These are phyloP conservation scores for Tranzscheliella williamsii DNA, from an alignment of 1,284 basidiomycete genomes.

Conservation along the genomic window DNA sequence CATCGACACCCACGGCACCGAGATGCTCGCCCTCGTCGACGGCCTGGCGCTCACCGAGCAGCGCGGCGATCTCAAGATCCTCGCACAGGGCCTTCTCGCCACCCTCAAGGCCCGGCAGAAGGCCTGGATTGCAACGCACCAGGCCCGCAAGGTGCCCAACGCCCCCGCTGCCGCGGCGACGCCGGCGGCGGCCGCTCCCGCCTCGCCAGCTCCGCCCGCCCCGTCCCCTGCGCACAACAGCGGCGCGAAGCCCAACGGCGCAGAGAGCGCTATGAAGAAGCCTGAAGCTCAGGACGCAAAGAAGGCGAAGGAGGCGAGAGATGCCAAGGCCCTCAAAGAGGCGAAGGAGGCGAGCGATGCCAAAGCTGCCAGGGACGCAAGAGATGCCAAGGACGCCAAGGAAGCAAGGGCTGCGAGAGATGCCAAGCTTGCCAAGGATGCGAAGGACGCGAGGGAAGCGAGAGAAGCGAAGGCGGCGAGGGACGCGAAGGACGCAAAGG, in stretches of 20 bases:
- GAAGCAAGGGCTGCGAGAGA: no score
- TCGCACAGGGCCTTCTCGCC: conserved; percentile 55
- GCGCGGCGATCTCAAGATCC: conserved; percentile 56
- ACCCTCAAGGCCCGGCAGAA: conserved; percentile 52
- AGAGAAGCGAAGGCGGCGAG: no score
- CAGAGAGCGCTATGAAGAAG: conserved; percentile 1
- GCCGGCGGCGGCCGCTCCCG: background rate
- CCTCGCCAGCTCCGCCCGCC: no score
- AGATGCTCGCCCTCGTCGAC: conserved; percentile 42
- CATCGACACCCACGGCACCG: conserved; percentile 41
- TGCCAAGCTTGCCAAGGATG: no score
- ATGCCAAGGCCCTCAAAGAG: no score
- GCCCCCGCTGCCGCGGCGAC: conserved; percentile 4
- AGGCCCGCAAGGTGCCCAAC: conserved; percentile 15
- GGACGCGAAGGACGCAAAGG: no score
- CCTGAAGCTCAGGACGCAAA: conserved; percentile 1
- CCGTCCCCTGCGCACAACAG: no score
- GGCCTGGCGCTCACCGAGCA: conserved; percentile 36
- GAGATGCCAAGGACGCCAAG: no score
- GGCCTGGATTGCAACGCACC: conserved; percentile 37
- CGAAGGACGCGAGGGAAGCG: no score
- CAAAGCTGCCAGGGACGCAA: no score
- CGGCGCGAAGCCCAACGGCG: no score
- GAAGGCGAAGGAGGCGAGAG: conserved; percentile 1
- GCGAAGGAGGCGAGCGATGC: no score